Evolutionary conservation across 169 alveolate species (phyloP).

Genomic region (Condylostoma magnum): DNA sequence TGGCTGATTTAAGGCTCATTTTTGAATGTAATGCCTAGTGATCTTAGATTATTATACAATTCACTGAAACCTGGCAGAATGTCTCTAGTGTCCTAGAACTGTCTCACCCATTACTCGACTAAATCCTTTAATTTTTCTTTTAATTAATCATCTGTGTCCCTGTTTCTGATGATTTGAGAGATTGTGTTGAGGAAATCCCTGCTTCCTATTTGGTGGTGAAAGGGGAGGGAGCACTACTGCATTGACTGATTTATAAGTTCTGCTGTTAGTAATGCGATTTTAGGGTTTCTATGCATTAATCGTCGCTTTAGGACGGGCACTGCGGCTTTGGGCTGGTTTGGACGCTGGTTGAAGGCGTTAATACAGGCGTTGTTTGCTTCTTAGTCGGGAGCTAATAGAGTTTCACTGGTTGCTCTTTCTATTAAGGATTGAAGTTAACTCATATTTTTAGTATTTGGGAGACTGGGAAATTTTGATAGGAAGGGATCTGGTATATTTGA

Average conservation of each 20-base stretch:
- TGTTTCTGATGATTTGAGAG: neutral
- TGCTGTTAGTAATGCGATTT: slow-evolving; percentile 19
- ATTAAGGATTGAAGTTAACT: slow-evolving; percentile 4
- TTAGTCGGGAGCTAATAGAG: slow-evolving; percentile 10
- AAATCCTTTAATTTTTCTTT: neutral
- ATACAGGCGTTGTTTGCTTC: neutral
- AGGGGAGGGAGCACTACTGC: slow-evolving; percentile 9
- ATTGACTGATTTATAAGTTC: neutral
- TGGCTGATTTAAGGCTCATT: neutral
- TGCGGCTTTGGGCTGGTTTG: slow-evolving; percentile 30
- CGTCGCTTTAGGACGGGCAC: neutral
- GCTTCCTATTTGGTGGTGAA: slow-evolving; percentile 16
- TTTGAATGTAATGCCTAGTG: neutral
- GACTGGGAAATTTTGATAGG: no score
- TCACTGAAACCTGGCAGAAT: slow-evolving; percentile 30
- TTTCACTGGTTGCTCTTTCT: slow-evolving; percentile 17
- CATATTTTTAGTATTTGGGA: no score
- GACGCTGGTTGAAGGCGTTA: slow-evolving; percentile 9
- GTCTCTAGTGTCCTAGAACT: slow-evolving; percentile 12
- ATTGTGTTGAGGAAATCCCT: slow-evolving; percentile 13
- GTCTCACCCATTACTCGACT: neutral
- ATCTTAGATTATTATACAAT: neutral
- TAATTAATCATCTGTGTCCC: slow-evolving; percentile 2
- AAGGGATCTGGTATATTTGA: no score
- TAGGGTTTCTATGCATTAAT: slow-evolving; percentile 7